Percentiles rank a stretch among this genome's conserved stretches.
Evolutionary conservation across 345 rosid species (phyloP).

Genomic region (Moringa oleifera): DNA sequence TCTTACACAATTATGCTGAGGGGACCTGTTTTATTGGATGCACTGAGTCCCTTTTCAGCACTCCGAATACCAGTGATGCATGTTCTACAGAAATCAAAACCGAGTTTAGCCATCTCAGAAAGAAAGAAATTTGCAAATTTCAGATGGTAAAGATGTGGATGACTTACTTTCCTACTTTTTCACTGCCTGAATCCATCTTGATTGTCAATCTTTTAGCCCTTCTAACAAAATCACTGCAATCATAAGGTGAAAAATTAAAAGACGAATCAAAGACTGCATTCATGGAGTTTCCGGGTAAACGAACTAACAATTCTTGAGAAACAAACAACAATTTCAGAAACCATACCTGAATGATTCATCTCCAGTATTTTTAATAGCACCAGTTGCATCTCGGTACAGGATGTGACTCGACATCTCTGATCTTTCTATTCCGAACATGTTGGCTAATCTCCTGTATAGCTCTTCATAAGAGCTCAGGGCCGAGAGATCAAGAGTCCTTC

Average conservation of each 20-base stretch:
- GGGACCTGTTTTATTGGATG: constrained; percentile 64
- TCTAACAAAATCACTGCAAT: constrained; percentile 56
- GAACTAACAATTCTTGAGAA: no score
- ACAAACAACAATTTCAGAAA: background rate
- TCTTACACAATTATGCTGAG: constrained; percentile 61
- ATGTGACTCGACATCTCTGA: constrained; percentile 51
- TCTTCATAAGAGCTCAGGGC: constrained; percentile 76
- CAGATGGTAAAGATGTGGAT: no score
- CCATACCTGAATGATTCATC: constrained; percentile 85
- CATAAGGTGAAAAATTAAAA: background rate
- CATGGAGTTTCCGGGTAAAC: no score
- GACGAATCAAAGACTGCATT: background rate
- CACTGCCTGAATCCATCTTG: constrained; percentile 44
- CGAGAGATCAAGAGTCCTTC: constrained; percentile 79
- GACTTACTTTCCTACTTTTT: constrained; percentile 55
- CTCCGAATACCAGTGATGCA: constrained; percentile 57
- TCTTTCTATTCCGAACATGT: constrained; percentile 72
- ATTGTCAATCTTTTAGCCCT: constrained; percentile 72
- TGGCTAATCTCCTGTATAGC: constrained; percentile 51
- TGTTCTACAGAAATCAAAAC: constrained; percentile 41
- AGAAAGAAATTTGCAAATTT: background rate
- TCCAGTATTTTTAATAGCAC: constrained; percentile 54
- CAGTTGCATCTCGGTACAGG: constrained; percentile 62
- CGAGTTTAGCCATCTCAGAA: constrained; percentile 1
- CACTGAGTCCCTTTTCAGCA: constrained; percentile 52